Evolutionary conservation across 108 stramenopile genomes (phyloP).

Genomic region (Discostella stelligeroides): DNA sequence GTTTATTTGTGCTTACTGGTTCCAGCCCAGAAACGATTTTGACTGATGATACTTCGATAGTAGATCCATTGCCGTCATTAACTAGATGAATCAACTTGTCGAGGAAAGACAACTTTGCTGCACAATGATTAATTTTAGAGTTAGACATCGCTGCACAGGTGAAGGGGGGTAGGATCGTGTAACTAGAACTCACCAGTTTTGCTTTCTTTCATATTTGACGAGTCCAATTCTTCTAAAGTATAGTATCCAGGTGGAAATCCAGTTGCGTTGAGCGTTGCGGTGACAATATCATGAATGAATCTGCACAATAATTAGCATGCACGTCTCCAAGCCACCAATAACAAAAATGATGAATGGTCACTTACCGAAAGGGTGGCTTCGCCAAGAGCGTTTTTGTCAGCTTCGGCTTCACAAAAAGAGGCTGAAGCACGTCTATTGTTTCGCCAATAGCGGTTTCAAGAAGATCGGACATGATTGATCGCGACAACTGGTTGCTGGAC

Average conservation of each 20-base stretch:
- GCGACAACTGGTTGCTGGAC: too few species aligned
- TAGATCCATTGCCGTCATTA: constrained; percentile 20
- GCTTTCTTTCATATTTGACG: constrained; percentile 44
- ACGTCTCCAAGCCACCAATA: too few species aligned
- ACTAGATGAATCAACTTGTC: constrained; percentile 53
- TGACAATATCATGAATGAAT: constrained; percentile 50
- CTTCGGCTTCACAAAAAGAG: constrained; percentile 45
- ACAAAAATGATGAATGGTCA: neutral
- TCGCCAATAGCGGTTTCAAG: constrained; percentile 32
- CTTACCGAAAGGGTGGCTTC: constrained; percentile 51
- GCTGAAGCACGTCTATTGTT: constrained; percentile 29
- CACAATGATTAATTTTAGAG: neutral
- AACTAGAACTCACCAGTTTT: constrained; percentile 17
- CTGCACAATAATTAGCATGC: neutral
- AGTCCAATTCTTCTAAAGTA: constrained; percentile 40
- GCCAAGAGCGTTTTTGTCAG: constrained; percentile 30
- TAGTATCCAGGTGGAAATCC: constrained; percentile 47
- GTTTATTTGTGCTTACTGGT: constrained; percentile 38
- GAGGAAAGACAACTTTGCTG: constrained; percentile 44
- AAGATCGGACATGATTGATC: too few species aligned
- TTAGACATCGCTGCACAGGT: neutral
- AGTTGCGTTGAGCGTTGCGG: constrained; percentile 34
- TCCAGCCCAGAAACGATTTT: constrained; percentile 52
- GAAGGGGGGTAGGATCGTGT: neutral
- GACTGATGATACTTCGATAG: constrained; percentile 25